These are phyloP conservation scores for Salvia splendens DNA, from an alignment of 257 asterid genomes.

Conservation along the genomic window DNA sequence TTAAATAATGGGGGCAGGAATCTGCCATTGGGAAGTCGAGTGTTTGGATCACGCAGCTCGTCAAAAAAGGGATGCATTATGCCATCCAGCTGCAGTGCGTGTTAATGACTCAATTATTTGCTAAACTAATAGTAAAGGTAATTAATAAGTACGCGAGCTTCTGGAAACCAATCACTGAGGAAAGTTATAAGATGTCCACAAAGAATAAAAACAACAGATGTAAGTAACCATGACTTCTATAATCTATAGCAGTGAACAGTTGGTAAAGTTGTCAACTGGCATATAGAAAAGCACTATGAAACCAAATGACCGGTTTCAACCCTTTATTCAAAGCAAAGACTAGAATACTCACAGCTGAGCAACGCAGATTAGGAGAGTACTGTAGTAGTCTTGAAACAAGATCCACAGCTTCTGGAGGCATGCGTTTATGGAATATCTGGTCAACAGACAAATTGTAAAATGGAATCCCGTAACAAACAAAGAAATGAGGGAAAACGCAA, in stretches of 20 bases:
- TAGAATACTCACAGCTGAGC: slow-evolving; percentile 68
- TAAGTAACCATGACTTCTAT: slow-evolving; percentile 1
- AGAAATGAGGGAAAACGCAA: neutral
- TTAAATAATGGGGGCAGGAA: slow-evolving; percentile 75
- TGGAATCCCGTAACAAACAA: slow-evolving; percentile 5
- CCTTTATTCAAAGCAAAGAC: neutral
- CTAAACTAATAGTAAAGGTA: neutral
- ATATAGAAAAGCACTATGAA: neutral
- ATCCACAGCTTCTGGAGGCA: slow-evolving; percentile 85
- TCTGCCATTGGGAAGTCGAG: slow-evolving; percentile 74
- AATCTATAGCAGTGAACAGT: neutral
- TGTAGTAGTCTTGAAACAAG: slow-evolving; percentile 80
- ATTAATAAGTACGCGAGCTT: neutral
- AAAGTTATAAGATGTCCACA: neutral
- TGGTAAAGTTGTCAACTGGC: slow-evolving; percentile 7
- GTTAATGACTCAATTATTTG: slow-evolving; percentile 3
- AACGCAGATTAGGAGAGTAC: slow-evolving; percentile 77
- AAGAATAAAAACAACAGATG: neutral
- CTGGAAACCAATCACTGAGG: slow-evolving; percentile 3
- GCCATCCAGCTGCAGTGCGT: slow-evolving; percentile 59
- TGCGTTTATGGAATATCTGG: slow-evolving; percentile 77
- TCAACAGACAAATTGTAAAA: slow-evolving; percentile 22
- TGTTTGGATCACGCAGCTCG: slow-evolving; percentile 62
- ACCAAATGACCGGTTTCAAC: neutral
- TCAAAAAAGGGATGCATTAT: slow-evolving; percentile 70